Base-by-base conservation (phyloP, 1,284 basidiomycete genomes). In the Papiliotrema terrestris region DNA sequence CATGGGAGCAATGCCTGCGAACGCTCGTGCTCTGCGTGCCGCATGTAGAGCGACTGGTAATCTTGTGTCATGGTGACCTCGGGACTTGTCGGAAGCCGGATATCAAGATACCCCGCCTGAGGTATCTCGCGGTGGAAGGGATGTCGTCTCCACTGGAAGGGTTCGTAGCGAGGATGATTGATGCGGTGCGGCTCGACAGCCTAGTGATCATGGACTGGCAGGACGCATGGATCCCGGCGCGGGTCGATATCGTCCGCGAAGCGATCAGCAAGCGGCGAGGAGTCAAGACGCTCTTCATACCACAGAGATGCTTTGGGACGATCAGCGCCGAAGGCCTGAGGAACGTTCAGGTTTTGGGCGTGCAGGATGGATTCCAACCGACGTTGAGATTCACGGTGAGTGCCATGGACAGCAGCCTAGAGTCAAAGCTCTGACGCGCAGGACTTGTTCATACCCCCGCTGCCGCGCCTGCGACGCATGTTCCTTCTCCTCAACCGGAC, bases 131-230 rank as follows among this genome's bases (percentile, higher is more conserved):
- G 4, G 29, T 48, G 11, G 45, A 48, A 8, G 45, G 25, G 13
- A 48, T 48, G 45, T n/a, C 13, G 17, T n/a, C 11, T 36, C 17
- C 9, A 8, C 22, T 48, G 9, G 45, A 14, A 8, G 17, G 17
- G 19, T 19, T 48, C 4, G 32, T 48, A n/a, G 17, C 8, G 9
- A 4, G 25, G 8, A 14, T 32, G n/a, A 9, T 48, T 8, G 45
- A 3, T 4, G 4, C 20, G 45, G 15, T 17, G 19, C n/a, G 11
- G 26, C 26, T 48, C 15, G 45, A 48, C 23, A 29, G 5, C 3
- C 32, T 48, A n/a, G 45, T 36, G 29, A 32, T 48, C 9, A 48
- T 48, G 45, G 45, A 48, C 32, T 48, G 45, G 45, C 13, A 29
- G 20, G 45, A 22, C 19, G 13, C 15, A 9, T 48, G 23, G 45